Percentiles rank a stretch among this genome's conserved stretches.
Evolutionary conservation across 2,329 filamentous ascomycete species (phyloP).

Genomic region (Cladosporium sp.): DNA sequence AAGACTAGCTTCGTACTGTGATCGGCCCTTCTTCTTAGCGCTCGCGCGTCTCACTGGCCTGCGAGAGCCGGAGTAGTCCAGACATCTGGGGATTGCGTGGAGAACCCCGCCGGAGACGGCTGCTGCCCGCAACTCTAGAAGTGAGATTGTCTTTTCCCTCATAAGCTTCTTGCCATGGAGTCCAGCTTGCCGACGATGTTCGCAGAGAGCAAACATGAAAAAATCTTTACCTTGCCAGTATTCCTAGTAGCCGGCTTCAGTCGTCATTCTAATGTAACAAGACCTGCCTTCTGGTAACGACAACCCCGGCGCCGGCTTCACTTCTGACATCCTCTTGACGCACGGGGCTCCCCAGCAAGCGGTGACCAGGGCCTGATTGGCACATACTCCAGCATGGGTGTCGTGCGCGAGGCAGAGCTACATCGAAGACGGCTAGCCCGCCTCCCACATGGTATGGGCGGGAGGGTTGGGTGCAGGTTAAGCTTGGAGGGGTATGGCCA

Average conservation of each 20-base stretch:
- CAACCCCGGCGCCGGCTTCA: neutral
- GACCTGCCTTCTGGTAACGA: neutral
- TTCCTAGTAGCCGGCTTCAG: no score
- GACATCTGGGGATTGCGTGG: neutral
- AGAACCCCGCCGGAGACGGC: constrained; percentile 1
- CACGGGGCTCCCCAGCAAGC: neutral
- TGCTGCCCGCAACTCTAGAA: neutral
- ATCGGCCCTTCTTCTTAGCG: constrained; percentile 10
- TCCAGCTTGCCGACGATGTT: neutral
- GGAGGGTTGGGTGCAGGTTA: neutral
- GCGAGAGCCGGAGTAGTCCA: neutral
- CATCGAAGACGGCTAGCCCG: neutral
- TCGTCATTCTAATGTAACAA: no score
- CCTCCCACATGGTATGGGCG: neutral
- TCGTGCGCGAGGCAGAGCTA: constrained; percentile 1
- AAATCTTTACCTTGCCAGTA: no score
- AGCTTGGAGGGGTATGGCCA: constrained; percentile 5
- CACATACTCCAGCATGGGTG: neutral
- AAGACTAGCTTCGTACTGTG: constrained; percentile 8
- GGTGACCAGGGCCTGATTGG: neutral
- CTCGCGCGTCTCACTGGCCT: constrained; percentile 6
- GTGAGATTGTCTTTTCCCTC: constrained; percentile 2
- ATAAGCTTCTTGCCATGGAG: neutral
- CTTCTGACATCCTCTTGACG: neutral
- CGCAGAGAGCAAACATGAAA: no score